Conservation (phyloP, 495 filamentous ascomycete genomes). For the Neurospora terricola region DNA sequence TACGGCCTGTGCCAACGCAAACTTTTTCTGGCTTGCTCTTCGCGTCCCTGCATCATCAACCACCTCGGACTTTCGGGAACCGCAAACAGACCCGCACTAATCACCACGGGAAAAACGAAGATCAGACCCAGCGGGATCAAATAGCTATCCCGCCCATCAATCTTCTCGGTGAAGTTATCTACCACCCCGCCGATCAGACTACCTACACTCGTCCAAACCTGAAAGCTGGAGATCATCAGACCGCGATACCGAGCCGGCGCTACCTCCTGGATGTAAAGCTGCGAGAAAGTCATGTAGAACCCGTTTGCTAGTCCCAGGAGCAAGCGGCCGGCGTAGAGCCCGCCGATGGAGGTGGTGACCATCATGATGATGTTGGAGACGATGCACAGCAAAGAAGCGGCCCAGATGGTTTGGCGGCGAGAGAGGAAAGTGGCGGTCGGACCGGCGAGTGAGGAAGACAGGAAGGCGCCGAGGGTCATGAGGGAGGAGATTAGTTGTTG, state of each 20-base stretch:
- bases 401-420: constrained; percentile 35
- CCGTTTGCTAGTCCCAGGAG: constrained; percentile 45
- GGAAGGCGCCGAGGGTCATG: constrained; percentile 47
- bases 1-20: constrained; percentile 35
- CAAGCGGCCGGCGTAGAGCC: constrained; percentile 41
- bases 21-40: constrained; percentile 34
- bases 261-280: constrained; percentile 42
- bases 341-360: constrained; percentile 36
- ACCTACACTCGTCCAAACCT: constrained; percentile 25
- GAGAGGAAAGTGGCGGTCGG: constrained; percentile 36
- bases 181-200: constrained; percentile 45
- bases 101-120: constrained; percentile 41
- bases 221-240: constrained; percentile 29
- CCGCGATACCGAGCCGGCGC: constrained; percentile 38
- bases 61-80: constrained; percentile 53
- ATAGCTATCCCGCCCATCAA: constrained; percentile 35
- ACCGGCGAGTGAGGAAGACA: constrained; percentile 40
- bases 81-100: constrained; percentile 41
- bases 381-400: constrained; percentile 35
- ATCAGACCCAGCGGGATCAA: constrained; percentile 46
- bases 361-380: constrained; percentile 44
- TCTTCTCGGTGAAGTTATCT: constrained; percentile 43
- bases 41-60: constrained; percentile 39
- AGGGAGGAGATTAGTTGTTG: constrained; percentile 45
- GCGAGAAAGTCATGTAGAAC: constrained; percentile 45